Percentiles rank a stretch among this genome's conserved stretches.
Conservation (phyloP, 2,329 filamentous ascomycete species). For the Epicoccum nigrum region DNA sequence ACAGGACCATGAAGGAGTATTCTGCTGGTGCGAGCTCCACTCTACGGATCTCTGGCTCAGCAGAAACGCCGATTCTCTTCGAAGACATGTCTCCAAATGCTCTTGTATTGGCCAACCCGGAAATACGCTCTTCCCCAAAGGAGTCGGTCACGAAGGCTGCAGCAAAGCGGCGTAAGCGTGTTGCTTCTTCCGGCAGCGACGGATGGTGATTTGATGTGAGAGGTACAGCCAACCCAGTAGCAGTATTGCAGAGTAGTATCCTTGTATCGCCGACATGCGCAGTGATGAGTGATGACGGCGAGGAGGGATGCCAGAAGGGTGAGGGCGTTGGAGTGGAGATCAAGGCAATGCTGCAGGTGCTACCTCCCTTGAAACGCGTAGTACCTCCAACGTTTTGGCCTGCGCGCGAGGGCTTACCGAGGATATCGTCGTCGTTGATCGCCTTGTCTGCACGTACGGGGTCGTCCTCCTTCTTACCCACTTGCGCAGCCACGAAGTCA, state of each 20-base stretch:
- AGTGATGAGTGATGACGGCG: slow-evolving; percentile 80
- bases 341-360: slow-evolving; percentile 86
- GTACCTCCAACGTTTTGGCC: slow-evolving; percentile 70
- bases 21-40: slow-evolving; percentile 82
- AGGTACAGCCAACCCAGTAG: slow-evolving; percentile 78
- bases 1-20: slow-evolving; percentile 86
- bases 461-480: slow-evolving; percentile 76
- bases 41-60: slow-evolving; percentile 86
- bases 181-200: slow-evolving; percentile 81
- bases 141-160: slow-evolving; percentile 90
- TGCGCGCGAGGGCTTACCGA: slow-evolving; percentile 66
- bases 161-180: slow-evolving; percentile 82
- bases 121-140: slow-evolving; percentile 96
- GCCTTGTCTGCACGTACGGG: slow-evolving; percentile 74
- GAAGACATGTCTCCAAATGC: slow-evolving; percentile 91
- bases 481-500: slow-evolving; percentile 91
- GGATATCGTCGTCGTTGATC: slow-evolving; percentile 82
- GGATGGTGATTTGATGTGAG: slow-evolving; percentile 93
- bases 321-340: slow-evolving; percentile 90
- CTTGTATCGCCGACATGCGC: slow-evolving; percentile 95
- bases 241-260: slow-evolving; percentile 85
- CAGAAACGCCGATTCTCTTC: slow-evolving; percentile 91
- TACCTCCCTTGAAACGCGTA: slow-evolving; percentile 87
- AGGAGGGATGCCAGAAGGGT: slow-evolving; percentile 93
- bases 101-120: slow-evolving; percentile 89